Base-by-base conservation (phyloP, 768 basidiomycete species). In the Hygrocybe coccinea region DNA sequence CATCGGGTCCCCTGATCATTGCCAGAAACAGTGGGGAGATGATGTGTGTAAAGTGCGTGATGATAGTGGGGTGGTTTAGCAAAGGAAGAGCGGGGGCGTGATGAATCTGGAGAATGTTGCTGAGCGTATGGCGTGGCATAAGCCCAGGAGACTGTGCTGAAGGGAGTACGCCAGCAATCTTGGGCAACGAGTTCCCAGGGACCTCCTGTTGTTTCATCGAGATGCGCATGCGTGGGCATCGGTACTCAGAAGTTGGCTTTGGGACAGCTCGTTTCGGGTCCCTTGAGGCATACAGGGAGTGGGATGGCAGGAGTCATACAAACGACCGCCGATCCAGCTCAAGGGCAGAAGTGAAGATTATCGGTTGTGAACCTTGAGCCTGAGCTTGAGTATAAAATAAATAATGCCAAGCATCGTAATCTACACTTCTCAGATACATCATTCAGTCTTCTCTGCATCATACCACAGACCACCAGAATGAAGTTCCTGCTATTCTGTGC, bases 151-250 rank as follows among this genome's bases (percentile, higher is more conserved):
- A 76, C 71, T 17, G 67, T 63, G 55, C 59, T 64, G 60, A 70
- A 75, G 49, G 71, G 62, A 34, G 72, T 77, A 56, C 65, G 67
- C 76, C 76, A 76, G 74, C 74, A 72, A 59, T 74, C 64, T 50
- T 58, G 47, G 8, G 68, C 57, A 50, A 77, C 62, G 59, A 72
- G 65, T 62, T 76, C 69, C 76, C 77, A 76, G 56, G 69, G 74
- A 48, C 71, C n/a, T n/a, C 19, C 50, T 3, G 15, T 12, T 11
- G 17, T n/a, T n/a, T n/a, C 50, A 36, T 51, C 33, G 17, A 38
- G 19, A 51, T 19, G 8, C n/a, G 10, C 47, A 47, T 19, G 24
- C 45, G 45, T 47, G 6, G 45, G 24, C 45, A 47, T 47, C 45
- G 45, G 22, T 48, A 48, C 22, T 48, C 47, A 29, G 22, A 48